Base-by-base conservation (phyloP, 2,329 filamentous ascomycete genomes). In the Sporothrix sp. region DNA sequence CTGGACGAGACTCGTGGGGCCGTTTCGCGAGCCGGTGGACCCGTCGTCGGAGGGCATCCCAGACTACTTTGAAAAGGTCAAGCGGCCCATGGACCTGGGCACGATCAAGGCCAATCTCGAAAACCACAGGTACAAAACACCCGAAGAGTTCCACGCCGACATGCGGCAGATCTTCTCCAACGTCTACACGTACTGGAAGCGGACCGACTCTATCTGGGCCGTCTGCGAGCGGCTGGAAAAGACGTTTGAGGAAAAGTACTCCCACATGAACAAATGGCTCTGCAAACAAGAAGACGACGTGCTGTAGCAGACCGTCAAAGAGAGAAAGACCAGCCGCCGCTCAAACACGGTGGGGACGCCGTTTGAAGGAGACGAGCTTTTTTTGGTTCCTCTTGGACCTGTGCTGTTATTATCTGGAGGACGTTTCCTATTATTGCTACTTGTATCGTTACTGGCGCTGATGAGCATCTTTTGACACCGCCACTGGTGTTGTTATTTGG, bases 1-100 rank as follows among this genome's bases (percentile, higher is more conserved):
- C 61, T 83, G 79, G 79, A 82, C 79, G 0, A 75, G 79, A n/a
- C 69, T 82, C 0, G 78, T 82, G 3, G 77, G 77, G 0, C 76
- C 78, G 0, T 82, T 83, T 63, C 73, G 72, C 39, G 72, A 81
- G 21, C 73, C 79, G 0, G 79, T 82, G 7, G 71, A 79, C 52
- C 78, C 79, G 0, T 59, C 52, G 14, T 32, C 65, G 33, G 77
- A 82, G 56, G 74, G 73, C 16, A 75, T 81, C 2, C 78, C 78
- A 2, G 78, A 82, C 59, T 83, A 83, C 62, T 66, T 79, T 20
- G 71, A 76, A 10, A 79, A 80, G 59, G 66, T 83, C 52, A 77
- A 75, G 63, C 70, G 67, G 44, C 79, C 79, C 0, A 82, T 83
- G 78, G 78, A 81, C 57, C 71, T 83, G 3, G 68, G 64, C 39